phyloP scores from a whole-genome alignment of 2,329 filamentous ascomycete species.

The Epichloe sibirici region DNA sequence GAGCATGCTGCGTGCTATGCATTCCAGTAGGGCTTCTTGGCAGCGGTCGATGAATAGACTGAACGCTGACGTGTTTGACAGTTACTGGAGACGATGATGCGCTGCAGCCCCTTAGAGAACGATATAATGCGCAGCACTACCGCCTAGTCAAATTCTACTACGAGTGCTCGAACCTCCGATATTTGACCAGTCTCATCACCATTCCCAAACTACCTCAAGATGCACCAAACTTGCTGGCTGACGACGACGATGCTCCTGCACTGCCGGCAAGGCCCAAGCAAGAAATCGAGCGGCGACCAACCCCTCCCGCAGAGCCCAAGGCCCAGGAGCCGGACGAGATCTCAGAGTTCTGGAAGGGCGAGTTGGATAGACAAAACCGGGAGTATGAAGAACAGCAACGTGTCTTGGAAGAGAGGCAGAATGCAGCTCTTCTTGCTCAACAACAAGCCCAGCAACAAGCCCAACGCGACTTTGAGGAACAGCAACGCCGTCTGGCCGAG shows the following conservation, averaged over 20 bases:
- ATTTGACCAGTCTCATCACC: constrained; percentile 90
- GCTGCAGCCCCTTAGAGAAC: constrained; percentile 70
- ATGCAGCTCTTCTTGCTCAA: constrained; percentile 68
- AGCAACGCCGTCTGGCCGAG: constrained; percentile 76
- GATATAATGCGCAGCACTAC: constrained; percentile 94
- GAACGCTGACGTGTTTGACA: constrained; percentile 21
- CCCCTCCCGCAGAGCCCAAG: constrained; percentile 55
- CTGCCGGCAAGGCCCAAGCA: constrained; percentile 70
- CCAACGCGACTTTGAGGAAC: constrained; percentile 91
- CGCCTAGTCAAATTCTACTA: constrained; percentile 97
- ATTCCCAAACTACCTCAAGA: constrained; percentile 93
- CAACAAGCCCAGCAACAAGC: constrained; percentile 74
- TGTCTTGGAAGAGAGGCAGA: constrained; percentile 75
- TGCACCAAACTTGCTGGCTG: constrained; percentile 74
- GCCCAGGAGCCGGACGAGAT: constrained; percentile 85
- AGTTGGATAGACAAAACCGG: constrained; percentile 80
- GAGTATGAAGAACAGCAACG: constrained; percentile 93
- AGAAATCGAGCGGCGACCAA: constrained; percentile 56
- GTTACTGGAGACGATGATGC: constrained; percentile 90
- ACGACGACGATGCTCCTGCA: constrained; percentile 73
- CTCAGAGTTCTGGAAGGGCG: constrained; percentile 94
- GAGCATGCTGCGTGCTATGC: constrained; percentile 98
- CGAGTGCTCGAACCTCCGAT: constrained; percentile 94
- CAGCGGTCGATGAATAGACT: background rate
- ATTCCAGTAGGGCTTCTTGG: constrained; percentile 55